Conservation (phyloP, 2,329 filamentous ascomycete species). For the Chalara sp. region DNA sequence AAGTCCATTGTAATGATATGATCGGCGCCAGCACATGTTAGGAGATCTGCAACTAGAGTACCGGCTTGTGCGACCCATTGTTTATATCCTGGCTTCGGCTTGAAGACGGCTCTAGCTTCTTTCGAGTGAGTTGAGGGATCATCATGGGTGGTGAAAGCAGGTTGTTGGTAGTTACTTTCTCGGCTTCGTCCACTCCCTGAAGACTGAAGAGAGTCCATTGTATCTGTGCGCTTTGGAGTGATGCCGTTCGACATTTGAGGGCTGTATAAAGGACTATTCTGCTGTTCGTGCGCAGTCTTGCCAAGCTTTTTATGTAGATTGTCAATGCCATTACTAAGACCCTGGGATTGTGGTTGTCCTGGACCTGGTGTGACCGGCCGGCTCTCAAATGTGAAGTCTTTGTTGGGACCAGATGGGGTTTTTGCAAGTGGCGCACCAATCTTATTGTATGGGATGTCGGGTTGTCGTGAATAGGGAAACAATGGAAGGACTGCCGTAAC, state of each 20-base stretch:
- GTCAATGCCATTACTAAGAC: slow-evolving; percentile 56
- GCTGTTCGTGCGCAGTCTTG: slow-evolving; percentile 56
- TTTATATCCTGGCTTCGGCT: slow-evolving; percentile 89
- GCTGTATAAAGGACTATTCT: slow-evolving; percentile 33
- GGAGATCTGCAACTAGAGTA: slow-evolving; percentile 85
- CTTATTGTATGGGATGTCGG: slow-evolving; percentile 96
- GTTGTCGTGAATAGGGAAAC: slow-evolving; percentile 95
- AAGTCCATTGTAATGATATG: slow-evolving; percentile 98
- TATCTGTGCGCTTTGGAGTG: slow-evolving; percentile 27
- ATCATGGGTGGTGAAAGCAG: slow-evolving; percentile 54
- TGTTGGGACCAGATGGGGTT: slow-evolving; percentile 43
- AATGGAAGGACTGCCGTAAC: slow-evolving; percentile 92
- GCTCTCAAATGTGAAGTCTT: slow-evolving; percentile 83
- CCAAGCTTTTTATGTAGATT: slow-evolving; percentile 66
- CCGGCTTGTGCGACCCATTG: slow-evolving; percentile 98
- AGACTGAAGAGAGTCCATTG: slow-evolving; percentile 34
- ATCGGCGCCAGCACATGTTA: slow-evolving; percentile 93
- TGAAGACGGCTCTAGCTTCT: slow-evolving; percentile 53
- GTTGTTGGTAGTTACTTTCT: slow-evolving; percentile 17
- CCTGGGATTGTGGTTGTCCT: slow-evolving; percentile 58
- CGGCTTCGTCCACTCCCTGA: slow-evolving; percentile 19
- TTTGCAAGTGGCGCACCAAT: slow-evolving; percentile 80
- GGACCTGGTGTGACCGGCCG: slow-evolving; percentile 80
- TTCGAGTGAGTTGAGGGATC: slow-evolving; percentile 44
- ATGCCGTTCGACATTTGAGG: slow-evolving; percentile 27